Evolutionary conservation across 352 stramenopile species (phyloP), one percentile per base, ranked within the genome.

Genomic region (Phytophthora lateralis): DNA sequence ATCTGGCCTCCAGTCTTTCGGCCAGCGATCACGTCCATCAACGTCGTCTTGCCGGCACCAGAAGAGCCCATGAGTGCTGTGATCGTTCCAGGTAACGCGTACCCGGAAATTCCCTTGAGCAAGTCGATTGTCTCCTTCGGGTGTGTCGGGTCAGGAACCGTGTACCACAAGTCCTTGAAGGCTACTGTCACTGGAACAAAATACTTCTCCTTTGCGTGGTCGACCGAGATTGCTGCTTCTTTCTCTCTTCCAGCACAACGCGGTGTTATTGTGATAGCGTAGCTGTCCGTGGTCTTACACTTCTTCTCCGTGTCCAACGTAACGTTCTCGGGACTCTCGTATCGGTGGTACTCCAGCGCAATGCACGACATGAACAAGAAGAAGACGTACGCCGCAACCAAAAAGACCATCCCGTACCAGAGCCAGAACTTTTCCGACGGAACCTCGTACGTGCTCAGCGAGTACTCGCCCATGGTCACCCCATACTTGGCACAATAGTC

Each of bases 11-110:
- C 78, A 2, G 76, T 95, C 76, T 98, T 98, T 37, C 95, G 79
- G 9, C 95, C 76, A 6, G 95, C 90, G 46, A 99, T 91, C 4
- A 98, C 93, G 71, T 98, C 93, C 68, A 98, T 91, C 9, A 98
- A 75, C 7, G 96, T 98, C 11, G 94, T 98, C 71, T 98, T 98
- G 2, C 93, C 92, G 17, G 89, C 84, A 44, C 88, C 86, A 1
- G 76, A 85, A 0, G 66, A 71, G 1, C 85, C 85, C 77, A 91
- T 90, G 30, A 93, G 62, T 0, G 82, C 82, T 0, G 78, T 86
- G 30, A 90, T 74, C 3, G 62, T 69, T 0, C 82, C 74, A 0
- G 83, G 84, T 5, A 43, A n/a, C 2, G 76, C 70, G 34, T 63
- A 80, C 0, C 81, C 84, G 5, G 35, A 72, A 50, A 94, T 73